These are phyloP conservation scores for Helichrysum umbraculigerum DNA, from an alignment of 129 eudicot genomes.

Conservation along the genomic window DNA sequence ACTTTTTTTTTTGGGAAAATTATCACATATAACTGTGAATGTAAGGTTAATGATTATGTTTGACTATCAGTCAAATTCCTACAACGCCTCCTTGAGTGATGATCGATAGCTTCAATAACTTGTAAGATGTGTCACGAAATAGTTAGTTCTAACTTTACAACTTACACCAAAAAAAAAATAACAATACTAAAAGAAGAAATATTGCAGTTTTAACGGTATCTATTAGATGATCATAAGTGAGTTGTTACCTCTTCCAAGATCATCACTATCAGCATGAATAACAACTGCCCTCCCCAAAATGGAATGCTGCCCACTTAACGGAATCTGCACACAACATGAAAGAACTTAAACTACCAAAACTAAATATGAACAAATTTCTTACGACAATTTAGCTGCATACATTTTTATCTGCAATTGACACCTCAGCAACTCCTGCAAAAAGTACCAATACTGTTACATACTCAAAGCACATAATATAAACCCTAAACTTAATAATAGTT, in stretches of 20 bases:
- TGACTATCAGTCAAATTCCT: too few relatives aligned
- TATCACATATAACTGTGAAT: background rate
- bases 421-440: conserved; percentile 81
- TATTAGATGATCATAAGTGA: background rate
- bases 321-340: conserved; percentile 50
- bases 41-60: background rate
- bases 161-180: background rate
- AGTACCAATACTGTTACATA: background rate
- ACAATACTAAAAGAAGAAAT: background rate
- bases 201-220: too few relatives aligned
- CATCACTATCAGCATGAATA: conserved; percentile 98
- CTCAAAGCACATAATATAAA: background rate
- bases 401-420: conserved; percentile 66
- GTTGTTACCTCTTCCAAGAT: conserved; percentile 82
- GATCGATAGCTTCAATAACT: background rate
- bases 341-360: background rate
- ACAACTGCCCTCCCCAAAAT: conserved; percentile 97
- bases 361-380: background rate
- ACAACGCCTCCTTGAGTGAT: too few relatives aligned
- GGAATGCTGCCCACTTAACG: conserved; percentile 74
- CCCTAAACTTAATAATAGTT: conserved; percentile 2
- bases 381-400: conserved; percentile 34
- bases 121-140: background rate
- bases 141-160: background rate
- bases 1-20: too few relatives aligned